These are phyloP conservation scores for Meira miltonrushii DNA, from an alignment of 1,284 basidiomycete genomes.

Conservation along the genomic window DNA sequence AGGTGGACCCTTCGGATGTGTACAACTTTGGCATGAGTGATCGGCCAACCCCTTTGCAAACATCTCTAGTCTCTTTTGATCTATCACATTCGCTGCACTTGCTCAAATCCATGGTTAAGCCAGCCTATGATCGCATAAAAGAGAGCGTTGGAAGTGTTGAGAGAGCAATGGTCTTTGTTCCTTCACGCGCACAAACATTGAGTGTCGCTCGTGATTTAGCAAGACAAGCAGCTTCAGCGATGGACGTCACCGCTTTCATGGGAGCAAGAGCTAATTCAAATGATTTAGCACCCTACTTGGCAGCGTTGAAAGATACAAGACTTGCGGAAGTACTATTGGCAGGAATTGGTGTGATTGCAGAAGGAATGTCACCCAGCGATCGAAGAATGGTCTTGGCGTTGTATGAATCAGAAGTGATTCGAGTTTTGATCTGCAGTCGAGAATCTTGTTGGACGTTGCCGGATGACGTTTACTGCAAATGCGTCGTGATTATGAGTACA, in stretches of 20 bases:
- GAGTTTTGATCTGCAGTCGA: slow-evolving; percentile 75
- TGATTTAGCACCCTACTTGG: slow-evolving; percentile 64
- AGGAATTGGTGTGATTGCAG: slow-evolving; percentile 82
- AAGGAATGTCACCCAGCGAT: slow-evolving; percentile 67
- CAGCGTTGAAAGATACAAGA: slow-evolving; percentile 19
- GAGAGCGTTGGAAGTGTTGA: slow-evolving; percentile 57
- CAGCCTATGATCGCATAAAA: slow-evolving; percentile 62
- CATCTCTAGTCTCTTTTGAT: slow-evolving; percentile 72
- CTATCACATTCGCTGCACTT: slow-evolving; percentile 79
- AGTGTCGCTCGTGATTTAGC: slow-evolving; percentile 75
- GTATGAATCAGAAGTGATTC: slow-evolving; percentile 72
- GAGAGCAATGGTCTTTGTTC: slow-evolving; percentile 76
- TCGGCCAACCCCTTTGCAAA: slow-evolving; percentile 72
- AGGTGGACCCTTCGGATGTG: slow-evolving; percentile 63
- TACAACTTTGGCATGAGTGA: slow-evolving; percentile 78
- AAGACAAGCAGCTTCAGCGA: slow-evolving; percentile 75
- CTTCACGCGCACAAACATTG: slow-evolving; percentile 76
- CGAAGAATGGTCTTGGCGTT: slow-evolving; percentile 74
- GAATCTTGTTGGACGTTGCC: slow-evolving; percentile 71
- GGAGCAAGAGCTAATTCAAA: slow-evolving; percentile 62
- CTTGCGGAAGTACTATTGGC: slow-evolving; percentile 68
- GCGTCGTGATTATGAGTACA: slow-evolving; percentile 85
- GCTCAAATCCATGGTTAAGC: slow-evolving; percentile 88
- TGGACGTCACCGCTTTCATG: slow-evolving; percentile 65
- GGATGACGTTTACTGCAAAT: slow-evolving; percentile 63